Evolutionary conservation across 345 rosid genomes (phyloP).

Genomic region (Cardamine occulta): DNA sequence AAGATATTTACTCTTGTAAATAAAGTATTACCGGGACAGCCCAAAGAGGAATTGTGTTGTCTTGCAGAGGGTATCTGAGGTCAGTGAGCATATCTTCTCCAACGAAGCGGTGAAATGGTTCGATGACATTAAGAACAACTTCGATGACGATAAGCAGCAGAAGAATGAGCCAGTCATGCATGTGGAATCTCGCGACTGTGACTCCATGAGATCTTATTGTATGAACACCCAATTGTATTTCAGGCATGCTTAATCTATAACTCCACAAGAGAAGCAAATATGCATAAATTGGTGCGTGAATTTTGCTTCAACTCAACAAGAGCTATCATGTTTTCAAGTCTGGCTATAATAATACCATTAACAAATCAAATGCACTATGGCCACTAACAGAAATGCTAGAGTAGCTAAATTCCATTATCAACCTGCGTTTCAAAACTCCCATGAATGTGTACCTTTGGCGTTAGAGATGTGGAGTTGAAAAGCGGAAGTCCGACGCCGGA

Average conservation of each 20-base stretch:
- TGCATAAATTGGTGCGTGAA: neutral
- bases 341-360: neutral
- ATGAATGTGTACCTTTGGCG: conserved; percentile 39
- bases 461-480: conserved; percentile 10
- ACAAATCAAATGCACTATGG: neutral
- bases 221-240: conserved; percentile 72
- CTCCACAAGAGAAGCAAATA: conserved; percentile 11
- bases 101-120: conserved; percentile 92
- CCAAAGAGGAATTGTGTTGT: conserved; percentile 81
- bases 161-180: conserved; percentile 94
- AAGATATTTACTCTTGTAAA: neutral
- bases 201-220: conserved; percentile 79
- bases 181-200: conserved; percentile 69
- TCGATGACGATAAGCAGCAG: conserved; percentile 63
- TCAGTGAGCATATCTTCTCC: conserved; percentile 84
- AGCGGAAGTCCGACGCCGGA: neutral
- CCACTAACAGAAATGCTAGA: conserved; percentile 1
- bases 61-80: conserved; percentile 73
- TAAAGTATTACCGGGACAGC: conserved; percentile 69
- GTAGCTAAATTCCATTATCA: neutral
- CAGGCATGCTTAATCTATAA: conserved; percentile 59
- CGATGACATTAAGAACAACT: conserved; percentile 62
- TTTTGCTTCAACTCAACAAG: neutral
- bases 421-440: neutral
- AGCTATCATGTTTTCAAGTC: conserved; percentile 1